These are phyloP conservation scores for Malassezia sp. DNA, from an alignment of 1,284 basidiomycete genomes.

Conservation along the genomic window DNA sequence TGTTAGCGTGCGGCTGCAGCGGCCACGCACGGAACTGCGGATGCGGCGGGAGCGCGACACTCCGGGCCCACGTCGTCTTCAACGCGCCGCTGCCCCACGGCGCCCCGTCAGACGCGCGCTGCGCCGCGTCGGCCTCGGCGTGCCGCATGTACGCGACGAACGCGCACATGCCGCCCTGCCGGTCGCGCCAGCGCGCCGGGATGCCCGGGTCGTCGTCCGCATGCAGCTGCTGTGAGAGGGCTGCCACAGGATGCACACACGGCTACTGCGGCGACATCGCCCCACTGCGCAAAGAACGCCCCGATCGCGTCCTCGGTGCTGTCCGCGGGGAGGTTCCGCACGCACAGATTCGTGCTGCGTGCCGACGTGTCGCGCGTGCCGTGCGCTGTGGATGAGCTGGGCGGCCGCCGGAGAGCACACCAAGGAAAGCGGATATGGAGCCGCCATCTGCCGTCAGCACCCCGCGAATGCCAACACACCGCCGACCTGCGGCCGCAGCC, in stretches of 20 bases:
- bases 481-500: no score
- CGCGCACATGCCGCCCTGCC: no score
- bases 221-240: conserved; percentile 49
- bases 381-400: no score
- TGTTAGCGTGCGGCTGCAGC: no score
- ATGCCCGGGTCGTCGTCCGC: conserved; percentile 67
- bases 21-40: no score
- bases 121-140: conserved; percentile 72
- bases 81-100: conserved; percentile 79
- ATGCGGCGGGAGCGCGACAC: conserved; percentile 76
- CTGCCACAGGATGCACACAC: conserved; percentile 47
- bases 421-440: no score
- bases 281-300: conserved; percentile 62
- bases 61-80: conserved; percentile 87
- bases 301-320: conserved; percentile 74
- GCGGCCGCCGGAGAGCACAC: no score
- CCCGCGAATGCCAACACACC: no score
- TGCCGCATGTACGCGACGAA: conserved; percentile 94
- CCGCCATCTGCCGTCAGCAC: no score
- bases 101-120: conserved; percentile 74
- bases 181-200: no score
- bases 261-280: conserved; percentile 51
- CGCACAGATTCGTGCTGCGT: conserved; percentile 68
- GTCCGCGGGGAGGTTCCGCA: conserved; percentile 66
- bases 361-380: conserved; percentile 15